Evolutionary conservation across 306 rosid genomes (phyloP).

Genomic region (Trifolium subterraneum): DNA sequence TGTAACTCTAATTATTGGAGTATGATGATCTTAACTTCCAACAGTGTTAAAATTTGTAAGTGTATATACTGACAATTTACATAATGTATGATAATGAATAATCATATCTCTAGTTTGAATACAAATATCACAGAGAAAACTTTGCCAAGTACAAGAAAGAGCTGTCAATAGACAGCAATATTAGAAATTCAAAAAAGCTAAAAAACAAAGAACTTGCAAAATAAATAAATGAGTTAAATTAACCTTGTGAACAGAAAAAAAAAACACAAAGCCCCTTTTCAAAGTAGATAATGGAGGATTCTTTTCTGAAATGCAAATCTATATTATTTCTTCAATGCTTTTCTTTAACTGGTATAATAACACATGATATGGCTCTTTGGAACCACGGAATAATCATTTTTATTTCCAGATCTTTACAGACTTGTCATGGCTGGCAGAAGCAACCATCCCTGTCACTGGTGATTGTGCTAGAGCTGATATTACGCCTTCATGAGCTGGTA

Average conservation of each 20-base stretch:
- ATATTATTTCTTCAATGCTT: slow-evolving; percentile 11
- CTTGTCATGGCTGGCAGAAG: slow-evolving; percentile 88
- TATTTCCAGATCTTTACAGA: slow-evolving; percentile 92
- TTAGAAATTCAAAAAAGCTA: not conserved
- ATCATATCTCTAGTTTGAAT: not conserved
- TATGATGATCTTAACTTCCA: no score
- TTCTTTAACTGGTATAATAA: slow-evolving; percentile 41
- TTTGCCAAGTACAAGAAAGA: not conserved
- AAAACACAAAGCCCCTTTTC: slow-evolving; percentile 39
- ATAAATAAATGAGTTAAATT: slow-evolving; percentile 5
- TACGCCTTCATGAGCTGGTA: slow-evolving; percentile 75
- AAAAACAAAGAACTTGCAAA: not conserved
- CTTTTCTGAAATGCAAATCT: slow-evolving; percentile 23
- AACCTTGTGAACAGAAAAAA: slow-evolving; percentile 17
- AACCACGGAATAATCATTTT: slow-evolving; percentile 40
- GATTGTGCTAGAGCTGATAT: slow-evolving; percentile 90
- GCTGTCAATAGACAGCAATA: not conserved
- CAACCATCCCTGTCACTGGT: slow-evolving; percentile 80
- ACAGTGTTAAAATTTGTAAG: not conserved
- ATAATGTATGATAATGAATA: not conserved
- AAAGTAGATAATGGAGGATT: slow-evolving; percentile 40
- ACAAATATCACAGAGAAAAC: not conserved
- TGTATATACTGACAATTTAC: not conserved
- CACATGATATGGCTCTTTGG: slow-evolving; percentile 40
- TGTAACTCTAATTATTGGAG: no score